Evolutionary conservation across 1,284 basidiomycete species (phyloP), one percentile per base, ranked within the genome.

Genomic region (Rhodofomes roseus): DNA sequence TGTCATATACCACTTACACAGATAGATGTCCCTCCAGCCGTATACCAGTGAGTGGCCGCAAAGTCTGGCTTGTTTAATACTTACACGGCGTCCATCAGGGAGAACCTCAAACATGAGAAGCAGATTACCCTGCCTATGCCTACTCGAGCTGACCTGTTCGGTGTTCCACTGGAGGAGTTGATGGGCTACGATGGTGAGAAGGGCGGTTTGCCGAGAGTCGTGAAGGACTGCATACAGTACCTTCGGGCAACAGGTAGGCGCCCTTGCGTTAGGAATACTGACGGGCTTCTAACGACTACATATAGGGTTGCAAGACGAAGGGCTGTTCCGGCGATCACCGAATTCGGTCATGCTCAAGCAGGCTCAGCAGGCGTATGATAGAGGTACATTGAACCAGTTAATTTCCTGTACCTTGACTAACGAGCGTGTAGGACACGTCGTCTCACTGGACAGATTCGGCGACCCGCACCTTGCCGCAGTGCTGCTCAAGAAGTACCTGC

Each of bases 131-230:
- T 92, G 46, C 90, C 89, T 0, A 75, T 80, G 6, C 79, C 81
- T 36, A 77, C 76, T 2, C 80, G 81, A 7, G 84, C 87, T 0
- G 82, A 79, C 66, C 74, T 88, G 20, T 95, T 95, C 66, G 90
- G 92, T 9, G 87, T 93, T 1, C 85, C 90, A 2, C 76, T 94
- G 12, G 88, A 90, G 64, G 84, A 89, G 29, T 70, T 93, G 25
- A 94, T 94, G 92, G 92, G 92, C 8, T 85, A 80, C 60, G 78
- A 88, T 59, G 92, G 91, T 18, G 90, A 93, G 75, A 90, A 89
- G 65, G 87, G 87, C 46, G 85, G 88, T 9, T 76, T 94, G 18
- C 92, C 93, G 4, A 77, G 89, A 20, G 90, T 93, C 0, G 81
- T 94, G 41, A 86, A 81, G 64, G 93, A 95, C 66, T 84, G 84